Percentiles rank a stretch among this genome's conserved stretches.
Conservation (phyloP, 805 yeast genomes). For the Yarrowia osloensis region DNA sequence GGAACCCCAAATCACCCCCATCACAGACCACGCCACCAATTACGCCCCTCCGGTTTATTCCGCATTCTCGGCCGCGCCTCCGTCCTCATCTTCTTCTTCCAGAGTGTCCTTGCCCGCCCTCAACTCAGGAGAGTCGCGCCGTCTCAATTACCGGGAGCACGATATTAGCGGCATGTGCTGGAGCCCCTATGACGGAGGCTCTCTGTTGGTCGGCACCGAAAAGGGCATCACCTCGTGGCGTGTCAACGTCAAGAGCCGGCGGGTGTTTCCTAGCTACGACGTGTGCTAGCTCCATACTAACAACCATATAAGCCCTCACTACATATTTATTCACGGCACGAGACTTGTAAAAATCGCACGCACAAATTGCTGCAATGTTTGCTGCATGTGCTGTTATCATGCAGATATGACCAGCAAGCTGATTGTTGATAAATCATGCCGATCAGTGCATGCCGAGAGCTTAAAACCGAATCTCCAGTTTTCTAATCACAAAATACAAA, state of each 20-base stretch:
- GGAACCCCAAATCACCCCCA: conserved; percentile 25
- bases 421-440: not conserved
- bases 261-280: conserved; percentile 38
- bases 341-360: no score
- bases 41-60: conserved; percentile 16
- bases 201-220: conserved; percentile 62
- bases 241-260: conserved; percentile 48
- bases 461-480: not conserved
- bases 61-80: not conserved
- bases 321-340: not conserved
- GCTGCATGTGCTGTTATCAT: not conserved
- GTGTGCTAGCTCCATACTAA: conserved; percentile 32
- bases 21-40: conserved; percentile 15
- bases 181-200: conserved; percentile 53
- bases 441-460: conserved; percentile 12
- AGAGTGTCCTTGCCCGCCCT: conserved; percentile 25
- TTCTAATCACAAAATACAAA: not conserved
- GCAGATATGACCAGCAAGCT: not conserved
- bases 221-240: conserved; percentile 72
- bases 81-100: conserved; percentile 13
- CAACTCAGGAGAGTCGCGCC: not conserved
- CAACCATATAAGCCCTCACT: not conserved
- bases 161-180: conserved; percentile 67
- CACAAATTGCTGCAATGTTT: not conserved
- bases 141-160: conserved; percentile 40